Conservation (phyloP, 768 basidiomycete genomes). For the Russula olivacea region DNA sequence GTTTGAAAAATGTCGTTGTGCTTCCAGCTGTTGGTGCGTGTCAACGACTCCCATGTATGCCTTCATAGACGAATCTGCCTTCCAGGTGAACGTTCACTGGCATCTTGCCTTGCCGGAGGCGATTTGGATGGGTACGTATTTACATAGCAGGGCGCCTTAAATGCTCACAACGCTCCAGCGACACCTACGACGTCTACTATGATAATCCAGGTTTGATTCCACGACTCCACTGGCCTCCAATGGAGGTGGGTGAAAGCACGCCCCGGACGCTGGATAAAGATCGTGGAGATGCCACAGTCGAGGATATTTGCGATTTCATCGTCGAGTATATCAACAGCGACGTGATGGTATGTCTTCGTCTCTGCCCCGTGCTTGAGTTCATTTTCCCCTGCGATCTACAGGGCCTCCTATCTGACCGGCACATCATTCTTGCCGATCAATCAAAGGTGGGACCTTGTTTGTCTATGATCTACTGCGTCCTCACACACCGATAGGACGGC, state of each 20-base stretch:
- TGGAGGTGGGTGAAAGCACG: conserved; percentile 40
- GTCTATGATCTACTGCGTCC: neutral
- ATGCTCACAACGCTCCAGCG: conserved; percentile 37
- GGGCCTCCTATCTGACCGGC: conserved; percentile 65
- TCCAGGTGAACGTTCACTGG: conserved; percentile 53
- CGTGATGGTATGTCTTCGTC: conserved; percentile 48
- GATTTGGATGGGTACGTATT: conserved; percentile 66
- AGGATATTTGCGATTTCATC: conserved; percentile 75
- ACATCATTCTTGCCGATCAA: conserved; percentile 72
- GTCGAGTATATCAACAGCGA: conserved; percentile 83
- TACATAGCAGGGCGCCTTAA: neutral
- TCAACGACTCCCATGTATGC: neutral
- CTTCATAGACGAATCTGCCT: neutral
- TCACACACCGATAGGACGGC: conserved; percentile 42
- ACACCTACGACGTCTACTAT: conserved; percentile 55
- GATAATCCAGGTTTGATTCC: conserved; percentile 52
- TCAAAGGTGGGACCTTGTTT: conserved; percentile 43
- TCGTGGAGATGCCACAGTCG: conserved; percentile 45
- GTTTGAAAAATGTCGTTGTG: conserved; percentile 28
- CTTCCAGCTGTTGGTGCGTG: conserved; percentile 24
- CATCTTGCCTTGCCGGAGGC: conserved; percentile 69
- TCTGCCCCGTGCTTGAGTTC: neutral
- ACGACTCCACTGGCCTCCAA: conserved; percentile 32
- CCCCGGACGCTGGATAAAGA: conserved; percentile 21
- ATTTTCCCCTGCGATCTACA: conserved; percentile 26